Base-by-base conservation (phyloP, 768 basidiomycete genomes). In the Amanita exitialis region DNA sequence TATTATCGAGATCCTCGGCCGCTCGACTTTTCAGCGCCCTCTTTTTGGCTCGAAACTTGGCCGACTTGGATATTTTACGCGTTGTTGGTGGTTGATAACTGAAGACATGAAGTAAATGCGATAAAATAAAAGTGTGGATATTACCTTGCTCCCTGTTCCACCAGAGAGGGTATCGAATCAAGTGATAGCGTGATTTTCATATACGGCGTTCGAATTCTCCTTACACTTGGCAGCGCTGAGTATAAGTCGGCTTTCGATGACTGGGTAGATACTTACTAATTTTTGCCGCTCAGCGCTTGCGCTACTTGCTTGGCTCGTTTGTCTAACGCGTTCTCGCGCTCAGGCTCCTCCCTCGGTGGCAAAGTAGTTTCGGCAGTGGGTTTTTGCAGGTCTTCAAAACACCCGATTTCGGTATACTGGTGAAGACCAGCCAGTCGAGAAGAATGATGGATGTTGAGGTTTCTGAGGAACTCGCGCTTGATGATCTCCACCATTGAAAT, bases 401-500 rank as follows among this genome's bases (percentile, higher is more conserved):
- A 75, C 0, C 79, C 77, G 9, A 89, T 65, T 49, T 85, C 75
- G 55, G 89, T 90, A 66, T 89, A 90, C 61, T 90, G 88, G 59
- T 87, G 77, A 30, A 90, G 64, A 3, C 87, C 87, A 3, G 64
- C 62, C 23, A 69, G 60, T 39, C 69, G 68, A n/a, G 64, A 62
- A 2, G 69, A 71, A 32, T 58, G 63, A 10, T 66, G 74, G 16
- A 63, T 56, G 37, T 74, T 73, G 5, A 83, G 67, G 13, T 61
- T 61, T 50, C 79, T 79, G 49, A 87, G 54, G 59, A 80, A 90
- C 60, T 90, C 86, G 23, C 90, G 78, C 60, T 92, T 92, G 58
- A 90, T 78, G 51, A 92, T 87, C 64, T 94, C 90, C 0, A 80
- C 82, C 3, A 90, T 84, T 0, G 83, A 79, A 34, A 93, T 70